These are phyloP conservation scores for Picea glauca DNA, from an alignment of 75 land plant species.

Conservation along the genomic window DNA sequence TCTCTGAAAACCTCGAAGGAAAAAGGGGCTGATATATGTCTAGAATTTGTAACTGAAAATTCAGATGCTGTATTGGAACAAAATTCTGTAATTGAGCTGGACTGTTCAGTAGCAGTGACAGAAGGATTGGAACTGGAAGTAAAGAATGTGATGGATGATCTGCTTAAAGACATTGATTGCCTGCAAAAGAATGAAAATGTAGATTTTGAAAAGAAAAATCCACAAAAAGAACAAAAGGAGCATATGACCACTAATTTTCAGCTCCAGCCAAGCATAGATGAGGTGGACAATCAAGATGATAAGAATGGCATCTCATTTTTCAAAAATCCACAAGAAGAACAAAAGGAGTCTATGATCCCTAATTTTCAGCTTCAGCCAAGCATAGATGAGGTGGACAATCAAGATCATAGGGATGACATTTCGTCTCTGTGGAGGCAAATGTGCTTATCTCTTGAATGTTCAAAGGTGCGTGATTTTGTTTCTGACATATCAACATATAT, in stretches of 20 bases:
- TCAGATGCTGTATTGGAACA: neutral
- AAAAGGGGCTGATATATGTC: neutral
- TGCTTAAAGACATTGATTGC: neutral
- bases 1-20: neutral
- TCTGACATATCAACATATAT: neutral
- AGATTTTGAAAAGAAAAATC: neutral
- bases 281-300: neutral
- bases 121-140: neutral
- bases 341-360: neutral
- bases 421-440: constrained; percentile 3
- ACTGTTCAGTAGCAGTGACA: neutral
- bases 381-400: neutral
- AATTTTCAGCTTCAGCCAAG: neutral
- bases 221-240: neutral
- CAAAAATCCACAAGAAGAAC: neutral
- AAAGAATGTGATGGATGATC: neutral
- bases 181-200: neutral
- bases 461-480: neutral
- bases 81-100: neutral
- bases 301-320: neutral
- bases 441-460: constrained; percentile 1
- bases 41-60: neutral
- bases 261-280: neutral
- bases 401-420: constrained; percentile 3
- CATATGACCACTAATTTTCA: neutral